Evolutionary conservation across 1,284 basidiomycete species (phyloP), one percentile per base, ranked within the genome.

Genomic region (Athelia sp.): DNA sequence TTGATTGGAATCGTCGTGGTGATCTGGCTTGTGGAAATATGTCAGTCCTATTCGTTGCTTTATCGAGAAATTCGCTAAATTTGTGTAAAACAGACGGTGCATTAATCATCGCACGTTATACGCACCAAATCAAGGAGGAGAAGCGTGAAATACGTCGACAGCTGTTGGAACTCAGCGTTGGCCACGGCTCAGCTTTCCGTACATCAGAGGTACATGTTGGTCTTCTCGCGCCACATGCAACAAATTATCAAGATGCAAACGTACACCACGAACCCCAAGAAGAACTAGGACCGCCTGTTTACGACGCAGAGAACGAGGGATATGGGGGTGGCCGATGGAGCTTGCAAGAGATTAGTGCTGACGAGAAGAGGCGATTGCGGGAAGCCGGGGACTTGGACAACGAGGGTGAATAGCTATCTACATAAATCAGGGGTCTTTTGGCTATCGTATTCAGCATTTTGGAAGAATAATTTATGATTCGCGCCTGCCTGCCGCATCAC

Each of bases 41-140:
- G 81, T 82, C 56, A 55, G 79, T 69, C 26, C 26, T 13, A 29
- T 29, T 14, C 43, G 17, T 21, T 31, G 42, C 45, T 45, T 38
- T 35, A n/a, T 31, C 23, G 11, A 4, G 43, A 42, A 14, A 19
- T 19, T 31, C 42, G n/a, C 24, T 46, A 36, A 46, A 13, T 11
- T 21, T 51, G n/a, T 49, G 38, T 23, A 45, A 53, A 32, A 45
- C 52, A 86, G 83, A 84, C 54, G 77, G 76, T 35, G 70, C 71
- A 9, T 59, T 86, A 48, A 72, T 84, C 43, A 75, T 77, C 9
- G 76, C 80, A 15, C 77, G 82, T 14, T 86, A 85, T 58, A 63
- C 78, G 38, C 75, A 77, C 55, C 78, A 77, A 54, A 62, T 86
- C 17, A 69, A 74, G 47, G 62, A 59, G 22, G 74, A 83, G 58